These are phyloP conservation scores for Solanum chaucha DNA, from an alignment of 257 asterid species.

Conservation along the genomic window DNA sequence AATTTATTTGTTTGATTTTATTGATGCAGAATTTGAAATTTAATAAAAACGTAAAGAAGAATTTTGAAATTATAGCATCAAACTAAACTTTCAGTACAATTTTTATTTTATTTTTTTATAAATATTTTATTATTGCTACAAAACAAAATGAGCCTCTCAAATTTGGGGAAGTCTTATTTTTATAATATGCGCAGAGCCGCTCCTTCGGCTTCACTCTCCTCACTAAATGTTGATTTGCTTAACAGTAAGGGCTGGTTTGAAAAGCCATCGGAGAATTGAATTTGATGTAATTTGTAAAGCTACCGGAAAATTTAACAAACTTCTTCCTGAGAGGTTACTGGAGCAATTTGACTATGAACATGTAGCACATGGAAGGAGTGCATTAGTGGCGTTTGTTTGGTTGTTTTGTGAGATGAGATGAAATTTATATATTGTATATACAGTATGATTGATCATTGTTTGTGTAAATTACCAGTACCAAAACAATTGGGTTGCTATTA, in stretches of 20 bases:
- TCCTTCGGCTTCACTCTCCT: too few relatives aligned
- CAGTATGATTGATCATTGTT: conserved; percentile 1
- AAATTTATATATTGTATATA: conserved; percentile 6
- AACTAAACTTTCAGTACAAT: background rate
- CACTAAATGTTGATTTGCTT: too few relatives aligned
- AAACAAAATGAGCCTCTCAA: background rate
- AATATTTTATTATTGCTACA: background rate
- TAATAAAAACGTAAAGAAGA: too few relatives aligned
- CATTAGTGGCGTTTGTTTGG: background rate
- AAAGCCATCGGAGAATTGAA: background rate
- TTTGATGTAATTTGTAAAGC: background rate
- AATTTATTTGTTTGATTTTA: too few relatives aligned
- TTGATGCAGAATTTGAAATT: too few relatives aligned
- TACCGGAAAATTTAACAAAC: background rate
- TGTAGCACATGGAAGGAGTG: too few relatives aligned
- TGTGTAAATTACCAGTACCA: conserved; percentile 41
- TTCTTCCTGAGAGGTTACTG: too few relatives aligned
- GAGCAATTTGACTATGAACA: background rate
- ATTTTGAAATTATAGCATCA: background rate
- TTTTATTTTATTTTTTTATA: too few relatives aligned
- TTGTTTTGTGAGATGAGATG: conserved; percentile 5
- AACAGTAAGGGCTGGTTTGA: background rate
- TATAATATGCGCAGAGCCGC: too few relatives aligned
- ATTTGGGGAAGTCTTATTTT: background rate
- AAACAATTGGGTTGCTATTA: conserved; percentile 40